These are phyloP conservation scores for Plasmodium cynomolgi DNA, from an alignment of 169 alveolate species.

Conservation along the genomic window DNA sequence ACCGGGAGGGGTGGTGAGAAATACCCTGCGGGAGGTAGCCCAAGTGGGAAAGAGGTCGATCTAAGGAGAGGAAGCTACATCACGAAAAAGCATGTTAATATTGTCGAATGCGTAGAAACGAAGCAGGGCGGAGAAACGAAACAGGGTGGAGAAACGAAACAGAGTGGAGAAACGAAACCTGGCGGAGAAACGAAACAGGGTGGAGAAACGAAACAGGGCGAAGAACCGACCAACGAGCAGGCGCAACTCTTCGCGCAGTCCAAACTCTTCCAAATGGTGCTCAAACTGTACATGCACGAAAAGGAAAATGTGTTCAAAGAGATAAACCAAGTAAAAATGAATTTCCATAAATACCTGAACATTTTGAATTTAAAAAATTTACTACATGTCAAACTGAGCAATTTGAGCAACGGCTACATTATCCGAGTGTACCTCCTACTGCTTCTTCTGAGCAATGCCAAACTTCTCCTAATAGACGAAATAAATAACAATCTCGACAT, in stretches of 20 bases:
- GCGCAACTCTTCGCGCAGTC: slow-evolving; percentile 17
- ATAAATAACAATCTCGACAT: slow-evolving; percentile 84
- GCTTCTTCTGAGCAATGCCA: slow-evolving; percentile 76
- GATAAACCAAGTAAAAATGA: slow-evolving; percentile 50
- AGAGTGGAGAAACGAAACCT: too few relatives aligned
- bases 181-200: too few relatives aligned
- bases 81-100: not conserved
- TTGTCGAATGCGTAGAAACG: not conserved
- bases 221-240: not conserved
- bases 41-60: not conserved
- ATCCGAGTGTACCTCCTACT: slow-evolving; percentile 79
- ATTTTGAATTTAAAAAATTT: slow-evolving; percentile 78
- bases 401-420: slow-evolving; percentile 83
- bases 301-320: slow-evolving; percentile 55
- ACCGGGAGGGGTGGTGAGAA: not conserved
- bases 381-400: slow-evolving; percentile 63
- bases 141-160: not conserved
- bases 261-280: slow-evolving; percentile 7
- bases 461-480: slow-evolving; percentile 81
- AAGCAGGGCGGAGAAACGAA: not conserved
- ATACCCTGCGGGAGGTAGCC: not conserved
- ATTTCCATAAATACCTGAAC: slow-evolving; percentile 70
- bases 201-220: not conserved
- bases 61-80: not conserved
- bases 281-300: slow-evolving; percentile 53